phyloP scores from a whole-genome alignment of 1,284 basidiomycete species.

The Butyriboletus appendiculatus region DNA sequence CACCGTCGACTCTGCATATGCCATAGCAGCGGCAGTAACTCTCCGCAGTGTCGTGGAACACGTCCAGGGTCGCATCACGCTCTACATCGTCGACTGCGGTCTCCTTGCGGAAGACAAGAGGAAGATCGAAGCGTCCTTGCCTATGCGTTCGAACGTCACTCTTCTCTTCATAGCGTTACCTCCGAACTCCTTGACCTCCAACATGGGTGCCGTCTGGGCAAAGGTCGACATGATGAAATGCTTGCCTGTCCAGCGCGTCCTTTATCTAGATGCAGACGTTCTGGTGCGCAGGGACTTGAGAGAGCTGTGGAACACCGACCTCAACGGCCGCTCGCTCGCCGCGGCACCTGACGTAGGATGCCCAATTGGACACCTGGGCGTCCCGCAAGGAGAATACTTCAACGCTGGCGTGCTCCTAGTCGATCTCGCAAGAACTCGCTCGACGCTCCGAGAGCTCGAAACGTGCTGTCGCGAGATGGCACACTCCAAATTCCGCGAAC shows the following conservation, averaged over 20 bases:
- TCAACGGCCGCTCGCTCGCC: slow-evolving; percentile 42
- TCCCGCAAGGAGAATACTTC: slow-evolving; percentile 45
- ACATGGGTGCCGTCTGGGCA: slow-evolving; percentile 45
- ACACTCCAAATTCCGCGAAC: slow-evolving; percentile 42
- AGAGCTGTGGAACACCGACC: slow-evolving; percentile 48
- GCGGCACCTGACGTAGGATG: slow-evolving; percentile 52
- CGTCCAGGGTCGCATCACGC: slow-evolving; percentile 42
- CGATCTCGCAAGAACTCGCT: slow-evolving; percentile 45
- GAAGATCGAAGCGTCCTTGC: slow-evolving; percentile 38
- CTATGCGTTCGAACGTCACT: slow-evolving; percentile 35
- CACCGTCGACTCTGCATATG: slow-evolving; percentile 45
- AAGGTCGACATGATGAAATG: slow-evolving; percentile 49
- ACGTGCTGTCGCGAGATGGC: slow-evolving; percentile 29
- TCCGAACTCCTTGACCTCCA: slow-evolving; percentile 29
- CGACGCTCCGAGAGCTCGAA: slow-evolving; percentile 27
- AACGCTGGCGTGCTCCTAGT: slow-evolving; percentile 58
- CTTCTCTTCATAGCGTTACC: slow-evolving; percentile 45
- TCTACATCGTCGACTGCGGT: slow-evolving; percentile 53
- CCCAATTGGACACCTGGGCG: slow-evolving; percentile 45
- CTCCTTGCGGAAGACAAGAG: slow-evolving; percentile 39
- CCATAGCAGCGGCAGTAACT: slow-evolving; percentile 50
- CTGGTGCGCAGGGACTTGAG: slow-evolving; percentile 45
- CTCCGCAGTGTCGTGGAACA: slow-evolving; percentile 44
- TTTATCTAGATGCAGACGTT: slow-evolving; percentile 57
- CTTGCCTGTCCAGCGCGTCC: slow-evolving; percentile 50